These are phyloP conservation scores for Halophytophthora polymorphica DNA, from an alignment of 352 stramenopile species.

Conservation along the genomic window DNA sequence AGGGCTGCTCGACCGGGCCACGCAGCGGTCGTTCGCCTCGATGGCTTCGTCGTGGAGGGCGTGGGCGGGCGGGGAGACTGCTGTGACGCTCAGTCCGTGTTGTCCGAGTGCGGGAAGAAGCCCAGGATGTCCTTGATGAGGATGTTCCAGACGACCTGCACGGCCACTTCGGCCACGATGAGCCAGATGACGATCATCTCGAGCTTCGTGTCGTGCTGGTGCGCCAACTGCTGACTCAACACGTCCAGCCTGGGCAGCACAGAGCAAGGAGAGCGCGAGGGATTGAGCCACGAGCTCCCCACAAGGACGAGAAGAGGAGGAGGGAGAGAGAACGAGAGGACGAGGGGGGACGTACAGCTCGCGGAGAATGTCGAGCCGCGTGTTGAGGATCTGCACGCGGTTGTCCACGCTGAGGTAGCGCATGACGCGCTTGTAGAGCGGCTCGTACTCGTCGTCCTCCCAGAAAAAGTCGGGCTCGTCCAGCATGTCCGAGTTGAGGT, in stretches of 20 bases:
- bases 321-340: background rate
- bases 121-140: constrained; percentile 87
- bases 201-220: constrained; percentile 87
- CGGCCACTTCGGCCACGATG: constrained; percentile 88
- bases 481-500: constrained; percentile 93
- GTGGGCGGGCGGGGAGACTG: background rate
- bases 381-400: constrained; percentile 92
- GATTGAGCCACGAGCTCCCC: background rate
- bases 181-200: constrained; percentile 95
- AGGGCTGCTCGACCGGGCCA: too few relatives aligned
- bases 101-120: constrained; percentile 73
- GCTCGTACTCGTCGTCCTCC: constrained; percentile 92
- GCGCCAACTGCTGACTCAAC: constrained; percentile 88
- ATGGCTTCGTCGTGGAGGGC: background rate
- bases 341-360: constrained; percentile 68
- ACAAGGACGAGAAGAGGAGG: background rate
- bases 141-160: constrained; percentile 88
- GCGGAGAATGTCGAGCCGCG: constrained; percentile 89
- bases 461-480: constrained; percentile 94
- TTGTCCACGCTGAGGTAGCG: constrained; percentile 93
- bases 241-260: constrained; percentile 77
- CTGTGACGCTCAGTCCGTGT: constrained; percentile 27
- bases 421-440: constrained; percentile 89
- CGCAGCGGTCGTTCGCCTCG: constrained; percentile 3
- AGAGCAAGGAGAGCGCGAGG: background rate